phyloP scores from a whole-genome alignment of 345 rosid genomes.

The Sonneratia caseolaris region DNA sequence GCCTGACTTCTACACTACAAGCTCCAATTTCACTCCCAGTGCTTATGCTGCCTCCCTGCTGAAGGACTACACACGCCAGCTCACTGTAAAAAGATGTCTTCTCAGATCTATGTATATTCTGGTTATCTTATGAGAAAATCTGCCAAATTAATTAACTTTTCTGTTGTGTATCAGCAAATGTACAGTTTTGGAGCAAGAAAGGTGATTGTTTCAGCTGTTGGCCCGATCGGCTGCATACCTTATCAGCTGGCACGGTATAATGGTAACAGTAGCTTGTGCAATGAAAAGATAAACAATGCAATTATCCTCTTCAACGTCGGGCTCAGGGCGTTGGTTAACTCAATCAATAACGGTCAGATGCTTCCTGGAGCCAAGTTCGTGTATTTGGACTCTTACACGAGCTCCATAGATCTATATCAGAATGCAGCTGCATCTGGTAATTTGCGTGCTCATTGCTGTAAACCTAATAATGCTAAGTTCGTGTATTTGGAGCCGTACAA shows the following conservation, averaged over 20 bases:
- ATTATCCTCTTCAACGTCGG: conserved; percentile 58
- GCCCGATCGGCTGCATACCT: conserved; percentile 90
- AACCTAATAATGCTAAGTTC: background rate
- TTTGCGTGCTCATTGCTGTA: background rate
- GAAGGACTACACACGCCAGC: conserved; percentile 57
- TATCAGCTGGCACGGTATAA: conserved; percentile 66
- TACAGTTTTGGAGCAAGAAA: conserved; percentile 63
- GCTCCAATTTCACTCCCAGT: conserved; percentile 38
- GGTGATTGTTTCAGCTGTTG: conserved; percentile 62
- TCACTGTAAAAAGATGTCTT: conserved; percentile 31
- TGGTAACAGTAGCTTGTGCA: conserved; percentile 50
- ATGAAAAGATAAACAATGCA: conserved; percentile 61
- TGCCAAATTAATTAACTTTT: background rate
- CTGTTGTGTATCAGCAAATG: conserved; percentile 32
- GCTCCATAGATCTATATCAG: conserved; percentile 38
- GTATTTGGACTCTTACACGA: conserved; percentile 56
- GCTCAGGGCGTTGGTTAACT: conserved; percentile 42
- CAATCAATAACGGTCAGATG: conserved; percentile 50
- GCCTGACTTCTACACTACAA: conserved; percentile 60
- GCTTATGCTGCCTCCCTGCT: conserved; percentile 60
- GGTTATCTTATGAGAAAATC: background rate
- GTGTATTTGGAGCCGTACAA: background rate
- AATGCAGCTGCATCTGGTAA: conserved; percentile 40
- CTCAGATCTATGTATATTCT: background rate
- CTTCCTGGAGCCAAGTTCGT: conserved; percentile 65